phyloP scores from a whole-genome alignment of 2,329 filamentous ascomycete species.

The Fusarium hostae region DNA sequence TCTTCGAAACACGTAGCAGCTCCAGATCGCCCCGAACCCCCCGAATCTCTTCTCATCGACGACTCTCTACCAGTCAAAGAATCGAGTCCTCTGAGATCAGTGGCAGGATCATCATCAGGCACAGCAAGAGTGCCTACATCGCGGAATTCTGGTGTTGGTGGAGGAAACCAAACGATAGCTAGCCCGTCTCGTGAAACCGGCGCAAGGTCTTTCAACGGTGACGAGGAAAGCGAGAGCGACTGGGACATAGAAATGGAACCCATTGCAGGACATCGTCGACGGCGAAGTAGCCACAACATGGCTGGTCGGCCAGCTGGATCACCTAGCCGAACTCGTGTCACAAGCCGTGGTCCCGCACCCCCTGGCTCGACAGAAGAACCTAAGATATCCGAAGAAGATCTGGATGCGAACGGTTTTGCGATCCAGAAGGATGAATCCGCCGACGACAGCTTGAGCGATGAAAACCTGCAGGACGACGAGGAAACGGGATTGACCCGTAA shows the following conservation, averaged over 20 bases:
- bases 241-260: slow-evolving; percentile 68
- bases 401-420: slow-evolving; percentile 42
- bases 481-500: slow-evolving; percentile 85
- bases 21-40: slow-evolving; percentile 13
- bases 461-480: slow-evolving; percentile 84
- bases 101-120: slow-evolving; percentile 17
- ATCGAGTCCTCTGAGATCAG: slow-evolving; percentile 8
- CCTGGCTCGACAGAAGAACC: slow-evolving; percentile 52
- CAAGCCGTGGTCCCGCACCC: slow-evolving; percentile 34
- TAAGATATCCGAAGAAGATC: slow-evolving; percentile 60
- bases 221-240: slow-evolving; percentile 52
- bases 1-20: slow-evolving; percentile 19
- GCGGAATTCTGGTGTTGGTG: slow-evolving; percentile 9
- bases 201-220: slow-evolving; percentile 27
- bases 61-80: slow-evolving; percentile 13
- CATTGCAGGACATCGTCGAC: slow-evolving; percentile 64
- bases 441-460: slow-evolving; percentile 72
- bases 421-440: slow-evolving; percentile 48
- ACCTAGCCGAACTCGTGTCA: slow-evolving; percentile 43
- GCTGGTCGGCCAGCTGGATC: slow-evolving; percentile 46
- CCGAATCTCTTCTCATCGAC: slow-evolving; percentile 22
- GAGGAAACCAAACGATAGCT: slow-evolving; percentile 29
- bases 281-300: slow-evolving; percentile 61
- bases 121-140: slow-evolving; percentile 11
- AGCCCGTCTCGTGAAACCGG: slow-evolving; percentile 29